Evolutionary conservation across 768 basidiomycete genomes (phyloP), one percentile per base, ranked within the genome.

Genomic region (Termitomyces sp.): DNA sequence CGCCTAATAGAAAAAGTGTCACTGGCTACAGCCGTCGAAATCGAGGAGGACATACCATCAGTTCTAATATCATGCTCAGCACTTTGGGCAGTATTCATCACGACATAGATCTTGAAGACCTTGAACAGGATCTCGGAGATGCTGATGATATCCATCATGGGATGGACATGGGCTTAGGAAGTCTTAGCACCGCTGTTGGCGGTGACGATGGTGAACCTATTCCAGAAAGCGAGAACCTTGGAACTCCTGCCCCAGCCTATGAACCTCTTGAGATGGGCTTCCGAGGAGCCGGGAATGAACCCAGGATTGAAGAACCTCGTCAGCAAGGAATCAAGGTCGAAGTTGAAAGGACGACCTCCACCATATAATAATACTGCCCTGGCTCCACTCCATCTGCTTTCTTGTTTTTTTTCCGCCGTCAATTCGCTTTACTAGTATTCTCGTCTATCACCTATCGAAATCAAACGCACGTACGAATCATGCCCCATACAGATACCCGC

Each of bases 21-120:
- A 71, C 72, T 39, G 68, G 72, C 22, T 77, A 74, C 57, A 62
- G 71, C 33, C 71, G 76, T 20, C 65, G 67, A 39, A 75, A 69
- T 50, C 76, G 76, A 6, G 82, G 80, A 16, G 69, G 78, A 9
- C 75, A 78, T 32, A 82, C 82, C 45, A 79, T 78, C n/a, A 76
- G 82, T 63, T 86, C 85, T 16, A 85, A 85, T 53, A 76, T 87
- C 46, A 78, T 87, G 61, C 74, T 87, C 50, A 86, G 84, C 42
- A 86, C 85, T 3, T 72, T 87, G 24, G 85, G 85, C 36, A 86
- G 79, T 63, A 81, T 85, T 36, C 79, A 74, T 49, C 76, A 79
- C 13, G 81, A 82, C 55, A 75, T 77, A 12, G 60, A 82, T 30
- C 63, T 78, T 34, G 79, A 82, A 47, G 78, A 80, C 60, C 62